These are phyloP conservation scores for Lipomyces sp. DNA, from an alignment of 805 yeast species.

Conservation along the genomic window DNA sequence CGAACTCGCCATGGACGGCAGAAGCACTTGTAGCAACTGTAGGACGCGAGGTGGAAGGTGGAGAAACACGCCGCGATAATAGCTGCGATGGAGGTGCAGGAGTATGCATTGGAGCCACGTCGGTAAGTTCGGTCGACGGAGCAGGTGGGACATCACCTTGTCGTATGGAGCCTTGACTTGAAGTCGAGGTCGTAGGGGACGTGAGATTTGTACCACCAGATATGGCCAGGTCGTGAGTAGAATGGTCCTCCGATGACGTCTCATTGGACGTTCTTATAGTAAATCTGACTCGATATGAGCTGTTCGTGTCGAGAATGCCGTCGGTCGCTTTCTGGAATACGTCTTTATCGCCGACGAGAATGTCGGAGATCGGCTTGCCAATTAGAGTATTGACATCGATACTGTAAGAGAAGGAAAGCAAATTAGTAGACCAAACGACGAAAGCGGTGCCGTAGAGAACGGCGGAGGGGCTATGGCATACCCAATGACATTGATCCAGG, in stretches of 20 bases:
- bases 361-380: constrained; percentile 31
- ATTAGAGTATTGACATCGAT: constrained; percentile 21
- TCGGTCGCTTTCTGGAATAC: constrained; percentile 37
- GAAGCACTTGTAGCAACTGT: not conserved
- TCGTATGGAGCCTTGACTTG: too few relatives aligned
- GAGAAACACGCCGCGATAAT: too few relatives aligned
- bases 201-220: too few relatives aligned
- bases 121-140: too few relatives aligned
- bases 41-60: too few relatives aligned
- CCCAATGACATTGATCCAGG: constrained; percentile 80
- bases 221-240: too few relatives aligned
- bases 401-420: constrained; percentile 36
- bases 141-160: too few relatives aligned
- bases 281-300: constrained; percentile 27
- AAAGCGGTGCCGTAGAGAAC: too few relatives aligned
- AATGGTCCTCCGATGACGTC: too few relatives aligned
- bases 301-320: constrained; percentile 35
- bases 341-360: constrained; percentile 32
- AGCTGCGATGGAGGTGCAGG: not conserved
- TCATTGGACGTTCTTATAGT: constrained; percentile 1
- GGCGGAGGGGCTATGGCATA: constrained; percentile 16
- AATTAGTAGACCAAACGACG: not conserved
- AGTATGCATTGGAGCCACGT: too few relatives aligned
- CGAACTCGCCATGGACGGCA: constrained; percentile 5
- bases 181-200: not conserved